Evolutionary conservation across 2,329 filamentous ascomycete species (phyloP).

Genomic region (Aureobasidium zeae): DNA sequence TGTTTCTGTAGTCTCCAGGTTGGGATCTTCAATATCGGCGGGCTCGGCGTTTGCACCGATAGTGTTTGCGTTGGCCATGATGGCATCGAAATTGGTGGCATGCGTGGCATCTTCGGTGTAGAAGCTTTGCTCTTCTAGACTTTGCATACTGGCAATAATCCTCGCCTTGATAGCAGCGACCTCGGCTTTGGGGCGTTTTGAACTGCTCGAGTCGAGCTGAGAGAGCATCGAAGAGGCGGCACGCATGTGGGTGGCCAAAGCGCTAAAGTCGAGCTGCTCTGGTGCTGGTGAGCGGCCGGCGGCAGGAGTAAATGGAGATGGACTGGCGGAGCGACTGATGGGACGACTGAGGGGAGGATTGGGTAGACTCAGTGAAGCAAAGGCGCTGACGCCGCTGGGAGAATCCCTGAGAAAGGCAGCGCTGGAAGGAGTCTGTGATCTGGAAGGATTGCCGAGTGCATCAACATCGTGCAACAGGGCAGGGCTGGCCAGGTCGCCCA

Average conservation of each 20-base stretch:
- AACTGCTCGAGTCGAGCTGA: slow-evolving; percentile 69
- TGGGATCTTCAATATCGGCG: slow-evolving; percentile 46
- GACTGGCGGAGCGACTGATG: slow-evolving; percentile 59
- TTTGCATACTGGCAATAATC: slow-evolving; percentile 87
- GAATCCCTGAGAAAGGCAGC: slow-evolving; percentile 25
- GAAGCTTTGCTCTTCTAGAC: slow-evolving; percentile 75
- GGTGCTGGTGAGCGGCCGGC: slow-evolving; percentile 44
- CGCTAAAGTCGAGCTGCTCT: slow-evolving; percentile 72
- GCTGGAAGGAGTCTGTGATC: slow-evolving; percentile 16
- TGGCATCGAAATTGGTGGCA: slow-evolving; percentile 68
- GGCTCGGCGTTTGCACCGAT: slow-evolving; percentile 40
- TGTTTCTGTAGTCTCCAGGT: slow-evolving; percentile 30
- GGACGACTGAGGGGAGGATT: slow-evolving; percentile 63
- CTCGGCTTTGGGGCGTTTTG: slow-evolving; percentile 69
- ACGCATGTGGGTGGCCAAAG: slow-evolving; percentile 76
- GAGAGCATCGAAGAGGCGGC: slow-evolving; percentile 81
- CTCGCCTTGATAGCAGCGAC: slow-evolving; percentile 76
- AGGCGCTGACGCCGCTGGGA: slow-evolving; percentile 52
- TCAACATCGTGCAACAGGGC: slow-evolving; percentile 52
- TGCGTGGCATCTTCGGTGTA: slow-evolving; percentile 58
- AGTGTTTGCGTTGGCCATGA: slow-evolving; percentile 63
- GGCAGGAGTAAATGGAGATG: slow-evolving; percentile 53
- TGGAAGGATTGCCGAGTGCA: slow-evolving; percentile 38
- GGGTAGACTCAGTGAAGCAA: slow-evolving; percentile 50
- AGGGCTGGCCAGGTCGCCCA: slow-evolving; percentile 67